phyloP scores from a whole-genome alignment of 176 grass and related monocot species.

The Avena eriantha region DNA sequence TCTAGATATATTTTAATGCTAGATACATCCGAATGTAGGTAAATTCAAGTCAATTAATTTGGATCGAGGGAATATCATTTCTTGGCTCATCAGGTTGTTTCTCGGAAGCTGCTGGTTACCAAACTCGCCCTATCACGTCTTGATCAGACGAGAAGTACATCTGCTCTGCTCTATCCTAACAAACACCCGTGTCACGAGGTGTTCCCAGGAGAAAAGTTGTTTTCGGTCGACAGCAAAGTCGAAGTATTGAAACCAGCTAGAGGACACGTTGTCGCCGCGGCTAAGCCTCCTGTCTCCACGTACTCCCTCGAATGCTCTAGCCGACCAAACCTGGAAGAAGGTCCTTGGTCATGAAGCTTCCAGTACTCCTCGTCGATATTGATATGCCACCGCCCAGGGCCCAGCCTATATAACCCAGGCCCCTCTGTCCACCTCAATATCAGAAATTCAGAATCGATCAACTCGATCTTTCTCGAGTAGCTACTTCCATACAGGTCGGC shows the following conservation, averaged over 20 bases:
- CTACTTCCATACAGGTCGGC: background rate
- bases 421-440: background rate
- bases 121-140: too few species aligned
- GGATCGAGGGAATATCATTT: too few species aligned
- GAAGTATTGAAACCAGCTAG: background rate
- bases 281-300: slow-evolving; percentile 33
- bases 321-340: slow-evolving; percentile 26
- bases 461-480: background rate
- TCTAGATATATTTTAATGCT: too few species aligned
- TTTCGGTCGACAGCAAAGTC: background rate
- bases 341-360: slow-evolving; percentile 44
- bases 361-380: slow-evolving; percentile 18
- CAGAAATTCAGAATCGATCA: background rate
- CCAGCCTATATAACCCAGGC: background rate
- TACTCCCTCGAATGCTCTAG: background rate
- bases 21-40: too few species aligned
- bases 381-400: slow-evolving; percentile 24
- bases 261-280: slow-evolving; percentile 48
- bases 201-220: background rate
- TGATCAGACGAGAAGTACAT: background rate
- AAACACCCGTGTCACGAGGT: background rate
- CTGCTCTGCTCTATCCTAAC: background rate
- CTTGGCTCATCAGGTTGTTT: too few species aligned
- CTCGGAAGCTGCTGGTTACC: too few species aligned
- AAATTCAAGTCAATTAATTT: too few species aligned